These are phyloP conservation scores for Ceratorhiza oryzae-sativae DNA, from an alignment of 1,284 basidiomycete genomes.

Conservation along the genomic window DNA sequence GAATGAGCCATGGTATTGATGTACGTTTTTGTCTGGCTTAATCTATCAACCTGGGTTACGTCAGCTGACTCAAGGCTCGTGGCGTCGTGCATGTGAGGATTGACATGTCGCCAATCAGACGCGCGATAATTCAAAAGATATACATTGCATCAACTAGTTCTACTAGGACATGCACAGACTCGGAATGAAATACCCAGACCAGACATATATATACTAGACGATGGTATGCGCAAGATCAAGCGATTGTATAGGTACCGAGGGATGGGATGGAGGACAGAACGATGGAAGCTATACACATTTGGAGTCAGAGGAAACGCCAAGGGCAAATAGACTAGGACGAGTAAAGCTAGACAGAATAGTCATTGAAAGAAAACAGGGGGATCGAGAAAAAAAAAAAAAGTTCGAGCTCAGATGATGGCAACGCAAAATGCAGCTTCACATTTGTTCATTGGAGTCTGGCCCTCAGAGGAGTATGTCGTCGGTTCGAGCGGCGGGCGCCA, in stretches of 20 bases:
- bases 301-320: not conserved
- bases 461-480: slow-evolving; percentile 32
- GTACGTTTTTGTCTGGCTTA: not conserved
- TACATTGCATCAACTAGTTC: slow-evolving; percentile 35
- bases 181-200: not conserved
- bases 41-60: not conserved
- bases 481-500: slow-evolving; percentile 17
- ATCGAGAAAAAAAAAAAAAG: slow-evolving; percentile 1
- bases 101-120: not conserved
- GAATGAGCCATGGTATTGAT: not conserved
- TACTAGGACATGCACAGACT: slow-evolving; percentile 31
- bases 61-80: too few species aligned
- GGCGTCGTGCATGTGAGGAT: slow-evolving; percentile 1
- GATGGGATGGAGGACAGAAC: not conserved
- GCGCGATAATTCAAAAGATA: not conserved
- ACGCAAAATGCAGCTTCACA: not conserved
- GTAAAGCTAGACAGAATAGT: slow-evolving; percentile 13
- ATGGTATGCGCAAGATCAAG: slow-evolving; percentile 22
- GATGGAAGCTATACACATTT: slow-evolving; percentile 18
- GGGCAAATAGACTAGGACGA: not conserved
- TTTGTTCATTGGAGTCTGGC: slow-evolving; percentile 7
- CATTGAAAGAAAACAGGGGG: not conserved
- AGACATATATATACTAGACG: slow-evolving; percentile 30
- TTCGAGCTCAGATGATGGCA: not conserved
- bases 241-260: slow-evolving; percentile 15